phyloP scores from a whole-genome alignment of 139 green algal species.

The Spirogloea muscicola region DNA sequence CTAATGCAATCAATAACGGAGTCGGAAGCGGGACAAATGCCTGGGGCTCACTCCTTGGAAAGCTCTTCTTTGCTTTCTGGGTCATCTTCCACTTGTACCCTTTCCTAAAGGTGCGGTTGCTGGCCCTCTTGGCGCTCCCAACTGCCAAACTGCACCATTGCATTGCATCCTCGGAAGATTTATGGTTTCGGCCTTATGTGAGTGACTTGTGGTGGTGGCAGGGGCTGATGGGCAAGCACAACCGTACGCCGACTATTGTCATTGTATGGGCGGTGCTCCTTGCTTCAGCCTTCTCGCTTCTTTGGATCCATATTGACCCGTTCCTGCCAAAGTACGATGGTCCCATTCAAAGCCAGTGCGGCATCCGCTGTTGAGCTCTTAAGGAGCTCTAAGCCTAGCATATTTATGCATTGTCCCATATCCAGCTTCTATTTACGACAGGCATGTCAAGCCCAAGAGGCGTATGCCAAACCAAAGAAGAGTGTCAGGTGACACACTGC shows the following conservation, averaged over 20 bases:
- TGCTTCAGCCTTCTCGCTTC: conserved; percentile 14
- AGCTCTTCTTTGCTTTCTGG: conserved; percentile 44
- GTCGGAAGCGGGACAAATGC: not conserved
- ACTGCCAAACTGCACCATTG: not conserved
- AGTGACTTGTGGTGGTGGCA: not conserved
- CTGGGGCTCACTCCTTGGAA: conserved; percentile 42
- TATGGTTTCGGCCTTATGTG: not conserved
- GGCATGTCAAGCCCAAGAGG: too few species aligned
- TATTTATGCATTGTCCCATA: too few species aligned
- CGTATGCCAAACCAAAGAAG: too few species aligned
- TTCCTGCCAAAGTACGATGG: not conserved
- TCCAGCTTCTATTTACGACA: too few species aligned
- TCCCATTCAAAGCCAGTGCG: conserved; percentile 4
- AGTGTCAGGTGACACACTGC: too few species aligned
- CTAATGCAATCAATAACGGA: conserved; percentile 35
- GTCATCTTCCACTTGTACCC: conserved; percentile 47
- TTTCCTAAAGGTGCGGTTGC: conserved; percentile 44
- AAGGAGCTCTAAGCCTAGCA: too few species aligned
- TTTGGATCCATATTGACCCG: conserved; percentile 34
- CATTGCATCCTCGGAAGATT: not conserved
- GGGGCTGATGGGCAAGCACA: conserved; percentile 18
- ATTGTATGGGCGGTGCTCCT: conserved; percentile 30
- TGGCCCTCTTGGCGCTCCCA: not conserved
- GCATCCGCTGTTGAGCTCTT: conserved; percentile 20
- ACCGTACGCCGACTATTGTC: conserved; percentile 22